These are phyloP conservation scores for Papiliotrema flavescens DNA, from an alignment of 1,284 basidiomycete species.

Conservation along the genomic window DNA sequence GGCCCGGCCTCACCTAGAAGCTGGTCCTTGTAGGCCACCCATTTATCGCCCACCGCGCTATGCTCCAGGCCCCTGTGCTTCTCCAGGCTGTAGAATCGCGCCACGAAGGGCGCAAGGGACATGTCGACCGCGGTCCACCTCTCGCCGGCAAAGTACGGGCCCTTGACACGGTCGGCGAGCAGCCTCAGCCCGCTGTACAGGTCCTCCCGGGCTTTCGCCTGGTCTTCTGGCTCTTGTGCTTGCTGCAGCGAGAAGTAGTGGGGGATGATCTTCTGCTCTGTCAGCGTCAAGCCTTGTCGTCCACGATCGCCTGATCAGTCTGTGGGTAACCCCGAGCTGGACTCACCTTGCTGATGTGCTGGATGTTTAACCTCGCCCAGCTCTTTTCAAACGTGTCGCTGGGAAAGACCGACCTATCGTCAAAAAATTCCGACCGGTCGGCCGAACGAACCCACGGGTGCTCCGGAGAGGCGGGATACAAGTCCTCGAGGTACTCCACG, in stretches of 20 bases:
- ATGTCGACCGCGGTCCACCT: slow-evolving; percentile 22
- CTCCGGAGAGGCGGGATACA: slow-evolving; percentile 14
- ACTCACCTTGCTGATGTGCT: slow-evolving; percentile 21
- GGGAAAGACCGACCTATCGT: slow-evolving; percentile 16
- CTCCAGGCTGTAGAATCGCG: slow-evolving; percentile 21
- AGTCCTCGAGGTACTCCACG: slow-evolving; percentile 20
- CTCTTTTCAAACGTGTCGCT: slow-evolving; percentile 16
- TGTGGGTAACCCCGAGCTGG: background rate
- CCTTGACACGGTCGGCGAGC: slow-evolving; percentile 11
- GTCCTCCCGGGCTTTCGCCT: slow-evolving; percentile 11
- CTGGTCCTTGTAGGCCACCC: slow-evolving; percentile 15
- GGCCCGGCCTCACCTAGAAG: slow-evolving; percentile 15
- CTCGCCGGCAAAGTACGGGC: slow-evolving; percentile 22
- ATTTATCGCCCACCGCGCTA: slow-evolving; percentile 11
- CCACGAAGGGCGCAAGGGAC: slow-evolving; percentile 18
- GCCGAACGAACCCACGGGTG: slow-evolving; percentile 15
- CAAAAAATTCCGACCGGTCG: background rate
- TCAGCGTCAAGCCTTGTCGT: no score
- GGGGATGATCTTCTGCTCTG: slow-evolving; percentile 24
- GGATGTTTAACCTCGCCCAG: slow-evolving; percentile 21
- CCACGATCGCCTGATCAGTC: no score
- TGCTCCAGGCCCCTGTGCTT: slow-evolving; percentile 14
- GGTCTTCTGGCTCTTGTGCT: slow-evolving; percentile 13
- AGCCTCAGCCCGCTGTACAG: slow-evolving; percentile 14
- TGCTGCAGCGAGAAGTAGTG: slow-evolving; percentile 21